These are phyloP conservation scores for Botrytis fragariae DNA, from an alignment of 2,329 filamentous ascomycete species.

Conservation along the genomic window DNA sequence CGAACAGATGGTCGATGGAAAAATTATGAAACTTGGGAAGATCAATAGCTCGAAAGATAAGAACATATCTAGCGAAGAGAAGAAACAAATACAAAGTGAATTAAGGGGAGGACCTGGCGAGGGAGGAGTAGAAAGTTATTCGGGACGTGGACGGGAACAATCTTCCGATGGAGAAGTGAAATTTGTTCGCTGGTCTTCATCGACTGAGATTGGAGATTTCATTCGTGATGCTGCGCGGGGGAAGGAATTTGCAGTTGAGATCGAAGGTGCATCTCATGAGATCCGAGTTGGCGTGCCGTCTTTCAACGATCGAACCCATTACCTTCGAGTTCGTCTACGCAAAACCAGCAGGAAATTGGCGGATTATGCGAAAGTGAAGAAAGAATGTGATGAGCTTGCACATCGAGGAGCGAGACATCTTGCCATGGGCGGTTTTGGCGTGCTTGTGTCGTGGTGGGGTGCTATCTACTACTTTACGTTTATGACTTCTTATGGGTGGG, in stretches of 20 bases:
- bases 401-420: slow-evolving; percentile 75
- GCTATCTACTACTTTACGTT: slow-evolving; percentile 72
- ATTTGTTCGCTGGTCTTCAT: slow-evolving; percentile 85
- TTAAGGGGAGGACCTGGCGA: slow-evolving; percentile 50
- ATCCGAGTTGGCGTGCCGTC: slow-evolving; percentile 80
- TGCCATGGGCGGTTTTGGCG: slow-evolving; percentile 74
- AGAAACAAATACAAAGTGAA: slow-evolving; percentile 44
- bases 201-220: slow-evolving; percentile 90
- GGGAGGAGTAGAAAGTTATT: slow-evolving; percentile 67
- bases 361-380: slow-evolving; percentile 69
- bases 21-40: slow-evolving; percentile 40
- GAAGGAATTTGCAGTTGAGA: slow-evolving; percentile 78
- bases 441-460: slow-evolving; percentile 66
- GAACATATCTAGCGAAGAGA: slow-evolving; percentile 24
- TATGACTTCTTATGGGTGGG: slow-evolving; percentile 79
- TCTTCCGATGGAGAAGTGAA: slow-evolving; percentile 40
- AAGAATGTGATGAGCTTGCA: slow-evolving; percentile 75
- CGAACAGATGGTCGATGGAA: slow-evolving; percentile 50
- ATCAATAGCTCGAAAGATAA: slow-evolving; percentile 31
- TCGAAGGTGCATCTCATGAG: slow-evolving; percentile 67
- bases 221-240: slow-evolving; percentile 84
- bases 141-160: slow-evolving; percentile 58
- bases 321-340: slow-evolving; percentile 72
- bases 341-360: slow-evolving; percentile 69
- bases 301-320: slow-evolving; percentile 88